Base-by-base conservation (phyloP, 177 flowering plant genomes). In the Vitis hybrid region DNA sequence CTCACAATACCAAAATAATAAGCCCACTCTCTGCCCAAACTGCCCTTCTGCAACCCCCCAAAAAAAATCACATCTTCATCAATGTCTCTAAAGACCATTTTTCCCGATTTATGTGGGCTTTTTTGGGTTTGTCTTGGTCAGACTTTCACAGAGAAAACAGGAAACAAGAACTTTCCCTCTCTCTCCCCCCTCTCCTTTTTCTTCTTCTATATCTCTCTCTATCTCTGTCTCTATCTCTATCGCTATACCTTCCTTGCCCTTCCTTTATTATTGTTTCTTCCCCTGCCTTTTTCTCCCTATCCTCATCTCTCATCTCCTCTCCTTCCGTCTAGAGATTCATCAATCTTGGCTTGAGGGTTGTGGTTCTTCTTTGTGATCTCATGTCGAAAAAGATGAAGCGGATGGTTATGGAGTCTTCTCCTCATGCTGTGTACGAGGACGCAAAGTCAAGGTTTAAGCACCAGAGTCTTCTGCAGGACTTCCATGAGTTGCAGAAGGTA, bases 61-160 rank as follows among this genome's bases (percentile, higher is more conserved):
- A 65, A 67, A 27, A 50, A 75, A 67, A 66, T 70, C 77, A 78
- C 77, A 78, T 75, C 79, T 75, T 78, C 79, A 77, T 81, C 83
- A 78, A 74, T 74, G 76, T 72, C 64, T 77, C 75, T 59, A 76
- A 73, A 69, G 66, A 75, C 61, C 77, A 71, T 50, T 72, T 67
- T 68, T 66, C 64, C 78, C 78, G 73, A 79, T 72, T 73, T 75
- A 82, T 77, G 83, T 78, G 83, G 83, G 83, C 82, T 81, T 81
- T 76, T 83, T 83, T 69, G 86, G 80, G 72, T 74, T 77, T 74
- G 83, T 76, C 80, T 80, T 58, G 87, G 91, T 87, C 90, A 87
- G 86, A 80, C 82, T 80, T 83, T 75, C 85, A 81, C 85, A 85
- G 85, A 79, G 83, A 81, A 79, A 83, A 83, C 85, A 84, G 84